Base-by-base conservation (phyloP, 1,139 yeast genomes). In the Pichia sp. region DNA sequence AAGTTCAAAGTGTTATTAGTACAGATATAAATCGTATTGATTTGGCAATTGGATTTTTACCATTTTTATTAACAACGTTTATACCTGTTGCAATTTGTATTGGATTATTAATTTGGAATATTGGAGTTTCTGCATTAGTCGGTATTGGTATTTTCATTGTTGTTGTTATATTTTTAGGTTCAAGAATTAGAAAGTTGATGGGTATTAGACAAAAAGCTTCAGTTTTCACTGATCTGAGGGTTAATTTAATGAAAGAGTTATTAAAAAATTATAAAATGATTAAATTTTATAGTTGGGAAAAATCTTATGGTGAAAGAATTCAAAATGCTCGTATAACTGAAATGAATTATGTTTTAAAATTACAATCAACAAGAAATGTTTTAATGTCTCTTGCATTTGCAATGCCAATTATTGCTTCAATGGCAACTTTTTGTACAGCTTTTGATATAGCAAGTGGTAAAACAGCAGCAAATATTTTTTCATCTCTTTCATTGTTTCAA, bases 1-100 rank as follows among this genome's bases (percentile, higher is more conserved):
- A 78, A 56, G 73, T 87, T 49, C 85, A 90, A 4, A 81, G 86
- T 11, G 67, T 86, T 60, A 76, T 87, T 68, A 80, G 89, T 10
- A 82, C 94, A 0, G 96, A 87, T 63, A 72, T 87, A 50, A 76
- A 87, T 40, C 76, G 95, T 61, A 73, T 86, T 35, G 95, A 86
- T 60, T 76, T 84, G 60, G 89, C 90, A 4, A 62, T 81, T 43
- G 79, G 83, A 3, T 83, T 83, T 67, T 81, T 81, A 58, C 89
- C 84, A 83, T 64, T 73, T 82, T 50, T 76, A 83, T 33, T 83
- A 52, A 72, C 81, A 5, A 78, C 83, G 60, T 83, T 88, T 0
- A 69, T 80, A 9, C 76, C 84, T 0, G 67, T 81, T 25, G 72
- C 67, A 26, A 71, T 81, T 46, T 73, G 81, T 49, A 72, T 86